These are phyloP conservation scores for Allium cepa DNA, from an alignment of 106 monocot species.

Conservation along the genomic window DNA sequence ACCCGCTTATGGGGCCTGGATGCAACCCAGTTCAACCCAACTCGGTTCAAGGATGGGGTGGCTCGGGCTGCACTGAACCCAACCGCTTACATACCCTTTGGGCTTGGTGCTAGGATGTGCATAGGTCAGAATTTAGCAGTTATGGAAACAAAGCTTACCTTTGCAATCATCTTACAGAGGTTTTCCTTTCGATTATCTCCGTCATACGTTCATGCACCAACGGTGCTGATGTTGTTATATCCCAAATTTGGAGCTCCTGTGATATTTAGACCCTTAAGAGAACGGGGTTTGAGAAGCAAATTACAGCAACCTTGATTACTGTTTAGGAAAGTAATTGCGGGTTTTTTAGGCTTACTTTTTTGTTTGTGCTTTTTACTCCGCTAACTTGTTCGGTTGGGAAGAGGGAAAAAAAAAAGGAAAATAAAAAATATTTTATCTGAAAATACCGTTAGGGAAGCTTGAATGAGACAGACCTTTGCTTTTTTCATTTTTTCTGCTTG, in stretches of 20 bases:
- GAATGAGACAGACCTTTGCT: constrained; percentile 5
- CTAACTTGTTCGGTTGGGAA: constrained; percentile 5
- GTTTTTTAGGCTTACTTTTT: no score
- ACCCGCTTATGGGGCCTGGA: constrained; percentile 53
- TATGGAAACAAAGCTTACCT: constrained; percentile 50
- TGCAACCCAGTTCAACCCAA: constrained; percentile 49
- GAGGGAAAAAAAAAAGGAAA: neutral
- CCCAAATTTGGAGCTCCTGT: constrained; percentile 67
- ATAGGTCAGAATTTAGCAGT: constrained; percentile 67
- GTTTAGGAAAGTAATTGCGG: no score
- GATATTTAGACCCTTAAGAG: constrained; percentile 26
- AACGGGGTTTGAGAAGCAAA: constrained; percentile 1
- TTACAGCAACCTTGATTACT: neutral
- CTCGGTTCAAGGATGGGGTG: constrained; percentile 41
- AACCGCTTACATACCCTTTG: constrained; percentile 71
- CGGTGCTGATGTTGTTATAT: constrained; percentile 57
- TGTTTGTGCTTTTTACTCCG: neutral
- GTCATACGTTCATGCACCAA: constrained; percentile 60
- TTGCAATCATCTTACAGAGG: constrained; percentile 56
- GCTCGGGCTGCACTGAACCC: constrained; percentile 36
- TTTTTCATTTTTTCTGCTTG: constrained; percentile 7
- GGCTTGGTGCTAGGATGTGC: constrained; percentile 67
- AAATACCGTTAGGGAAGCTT: neutral
- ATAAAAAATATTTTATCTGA: neutral
- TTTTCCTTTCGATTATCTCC: constrained; percentile 47